Conservation (phyloP, 1,284 basidiomycete species). For the Rugosomyces carneus region DNA sequence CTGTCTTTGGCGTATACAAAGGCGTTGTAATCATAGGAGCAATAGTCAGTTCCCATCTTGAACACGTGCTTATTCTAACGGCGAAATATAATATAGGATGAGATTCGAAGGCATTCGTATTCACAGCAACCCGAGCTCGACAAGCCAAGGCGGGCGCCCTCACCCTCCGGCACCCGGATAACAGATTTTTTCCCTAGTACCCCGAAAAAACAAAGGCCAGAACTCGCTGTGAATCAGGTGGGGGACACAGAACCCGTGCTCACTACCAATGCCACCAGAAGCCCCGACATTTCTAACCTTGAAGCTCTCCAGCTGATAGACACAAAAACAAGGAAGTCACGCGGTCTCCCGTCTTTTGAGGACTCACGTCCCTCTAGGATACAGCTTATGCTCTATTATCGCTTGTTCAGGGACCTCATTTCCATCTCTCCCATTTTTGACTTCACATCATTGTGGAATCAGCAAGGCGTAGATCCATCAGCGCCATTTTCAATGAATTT, state of each 20-base stretch:
- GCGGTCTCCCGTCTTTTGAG: slow-evolving; percentile 51
- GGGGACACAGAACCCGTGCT: neutral
- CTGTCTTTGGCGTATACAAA: slow-evolving; percentile 63
- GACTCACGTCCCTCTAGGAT: slow-evolving; percentile 64
- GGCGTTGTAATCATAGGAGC: slow-evolving; percentile 54
- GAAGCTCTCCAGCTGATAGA: slow-evolving; percentile 53
- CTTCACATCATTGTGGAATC: slow-evolving; percentile 51
- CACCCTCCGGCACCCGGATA: slow-evolving; percentile 15
- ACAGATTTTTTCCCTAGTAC: slow-evolving; percentile 10
- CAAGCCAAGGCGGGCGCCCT: slow-evolving; percentile 15
- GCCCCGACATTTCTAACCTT: neutral
- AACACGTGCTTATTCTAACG: neutral
- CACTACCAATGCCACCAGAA: neutral
- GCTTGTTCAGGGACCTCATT: slow-evolving; percentile 55
- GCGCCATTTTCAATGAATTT: slow-evolving; percentile 52
- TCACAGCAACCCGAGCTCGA: slow-evolving; percentile 21
- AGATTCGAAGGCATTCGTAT: slow-evolving; percentile 21
- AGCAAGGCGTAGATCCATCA: slow-evolving; percentile 40
- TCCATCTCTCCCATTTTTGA: slow-evolving; percentile 38
- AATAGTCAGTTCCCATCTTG: slow-evolving; percentile 39
- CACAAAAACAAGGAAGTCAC: slow-evolving; percentile 65
- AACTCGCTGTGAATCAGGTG: too few relatives aligned
- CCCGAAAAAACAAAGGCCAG: neutral
- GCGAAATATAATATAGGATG: slow-evolving; percentile 16
- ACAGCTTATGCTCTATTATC: slow-evolving; percentile 83